Evolutionary conservation across 371 early-diverging fungal species (phyloP), one percentile per base, ranked within the genome.

Genomic region (Rhizopus microsporus): DNA sequence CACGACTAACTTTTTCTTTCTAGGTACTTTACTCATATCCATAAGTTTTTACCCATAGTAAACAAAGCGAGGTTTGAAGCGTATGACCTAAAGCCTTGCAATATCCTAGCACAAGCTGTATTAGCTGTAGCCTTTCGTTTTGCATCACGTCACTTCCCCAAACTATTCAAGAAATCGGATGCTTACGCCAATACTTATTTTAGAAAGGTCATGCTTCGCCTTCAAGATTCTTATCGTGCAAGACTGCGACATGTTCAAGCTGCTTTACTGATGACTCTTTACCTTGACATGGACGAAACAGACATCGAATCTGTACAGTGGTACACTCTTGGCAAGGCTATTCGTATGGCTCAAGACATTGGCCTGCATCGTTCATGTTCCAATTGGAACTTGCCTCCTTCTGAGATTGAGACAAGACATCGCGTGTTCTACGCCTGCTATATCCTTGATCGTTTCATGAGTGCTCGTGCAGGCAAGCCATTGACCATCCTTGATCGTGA

Each of bases 311-410:
- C 72, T 9, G 52, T 72, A 13, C 80, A 79, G 56, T 86, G 85
- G 85, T 78, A 71, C 60, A 77, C 72, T 15, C 69, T 84, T 12
- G 88, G 88, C 10, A 77, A 69, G 55, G 87, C 88, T 4, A 85
- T 81, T 30, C 76, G 87, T 9, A 81, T 85, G 81, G 87, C 87
- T 5, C 85, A 86, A 60, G 88, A 88, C 56, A 44, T 88, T 46
- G 88, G 88, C 0, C 67, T 88, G 56, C 88, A 88, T 60, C 80
- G 87, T 31, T 82, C 82, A 10, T 79, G 78, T 54, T 51, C 67
- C 4, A 70, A 79, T 47, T 79, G 83, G 75, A 74, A 78, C 40
- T 59, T 84, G 16, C 80, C 82, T 23, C 53, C 62, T 1, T 63
- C 74, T 29, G 85, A 88, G 56, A 71, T 74, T 3, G 86, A 88